phyloP scores from a whole-genome alignment of 176 grass and related monocot genomes.

The Guadua angustifolia region DNA sequence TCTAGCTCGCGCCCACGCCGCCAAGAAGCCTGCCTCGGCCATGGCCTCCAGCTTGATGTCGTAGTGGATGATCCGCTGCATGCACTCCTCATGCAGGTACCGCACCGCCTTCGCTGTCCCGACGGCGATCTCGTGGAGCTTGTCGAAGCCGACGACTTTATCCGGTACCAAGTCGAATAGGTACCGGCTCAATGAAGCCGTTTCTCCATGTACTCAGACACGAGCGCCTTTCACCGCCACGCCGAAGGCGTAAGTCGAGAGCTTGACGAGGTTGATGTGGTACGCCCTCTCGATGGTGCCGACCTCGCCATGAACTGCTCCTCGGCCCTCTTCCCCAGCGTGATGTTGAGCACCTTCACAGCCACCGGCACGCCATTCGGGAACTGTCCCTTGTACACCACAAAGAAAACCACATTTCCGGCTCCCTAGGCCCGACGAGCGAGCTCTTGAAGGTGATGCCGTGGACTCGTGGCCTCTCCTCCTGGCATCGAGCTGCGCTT shows the following conservation, averaged over 20 bases:
- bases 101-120: conserved; percentile 56
- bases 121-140: conserved; percentile 52
- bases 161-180: conserved; percentile 35
- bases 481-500: too few relatives aligned
- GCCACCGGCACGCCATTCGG: conserved; percentile 52
- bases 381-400: conserved; percentile 54
- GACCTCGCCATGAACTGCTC: conserved; percentile 79
- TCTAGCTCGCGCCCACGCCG: too few relatives aligned
- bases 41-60: conserved; percentile 83
- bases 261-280: conserved; percentile 74
- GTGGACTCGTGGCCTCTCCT: too few relatives aligned
- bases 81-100: conserved; percentile 77
- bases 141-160: conserved; percentile 5
- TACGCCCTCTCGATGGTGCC: conserved; percentile 61
- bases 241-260: conserved; percentile 75
- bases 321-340: conserved; percentile 49
- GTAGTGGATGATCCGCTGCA: conserved; percentile 66
- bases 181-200: conserved; percentile 48
- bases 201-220: conserved; percentile 76
- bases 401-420: too few relatives aligned
- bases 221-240: conserved; percentile 49
- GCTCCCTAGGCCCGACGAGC: too few relatives aligned
- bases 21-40: too few relatives aligned
- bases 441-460: too few relatives aligned
- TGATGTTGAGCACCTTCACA: conserved; percentile 56